A percentile compares a stretch with the other conserved stretches of the same genome.
Evolutionary conservation across 2,329 filamentous ascomycete genomes (phyloP).

Genomic region (Phoma sp.): DNA sequence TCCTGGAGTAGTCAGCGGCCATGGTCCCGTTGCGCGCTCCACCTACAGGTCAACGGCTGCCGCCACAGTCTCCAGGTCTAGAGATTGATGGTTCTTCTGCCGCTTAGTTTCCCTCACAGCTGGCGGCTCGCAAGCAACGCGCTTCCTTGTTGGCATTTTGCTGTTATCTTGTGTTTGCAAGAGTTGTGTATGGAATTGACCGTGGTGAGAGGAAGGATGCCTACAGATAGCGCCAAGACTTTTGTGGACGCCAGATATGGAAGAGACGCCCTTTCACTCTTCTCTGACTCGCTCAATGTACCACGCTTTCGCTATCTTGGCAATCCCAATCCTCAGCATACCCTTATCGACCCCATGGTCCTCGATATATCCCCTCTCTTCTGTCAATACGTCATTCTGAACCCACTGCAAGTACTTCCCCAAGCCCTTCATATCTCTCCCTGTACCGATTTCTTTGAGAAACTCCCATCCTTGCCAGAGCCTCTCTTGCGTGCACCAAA

Average conservation of each 20-base stretch:
- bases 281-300: constrained; percentile 17
- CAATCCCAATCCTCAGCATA: constrained; percentile 30
- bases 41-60: background rate
- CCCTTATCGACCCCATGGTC: constrained; percentile 24
- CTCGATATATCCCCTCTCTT: constrained; percentile 31
- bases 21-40: too few species aligned
- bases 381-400: constrained; percentile 28
- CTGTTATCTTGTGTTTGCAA: background rate
- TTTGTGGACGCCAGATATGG: background rate
- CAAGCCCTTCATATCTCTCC: constrained; percentile 21
- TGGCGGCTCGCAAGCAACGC: background rate
- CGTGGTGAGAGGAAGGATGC: background rate
- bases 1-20: background rate
- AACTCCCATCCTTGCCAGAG: constrained; percentile 38
- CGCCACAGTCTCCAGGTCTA: background rate
- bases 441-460: constrained; percentile 24
- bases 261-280: background rate
- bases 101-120: background rate
- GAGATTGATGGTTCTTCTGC: background rate
- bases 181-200: background rate
- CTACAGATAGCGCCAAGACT: background rate
- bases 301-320: constrained; percentile 34
- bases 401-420: constrained; percentile 34
- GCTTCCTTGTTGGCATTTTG: background rate
- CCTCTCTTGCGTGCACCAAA: constrained; percentile 30